Base-by-base conservation (phyloP, 768 basidiomycete genomes). In the Leccinellum rugosiceps region DNA sequence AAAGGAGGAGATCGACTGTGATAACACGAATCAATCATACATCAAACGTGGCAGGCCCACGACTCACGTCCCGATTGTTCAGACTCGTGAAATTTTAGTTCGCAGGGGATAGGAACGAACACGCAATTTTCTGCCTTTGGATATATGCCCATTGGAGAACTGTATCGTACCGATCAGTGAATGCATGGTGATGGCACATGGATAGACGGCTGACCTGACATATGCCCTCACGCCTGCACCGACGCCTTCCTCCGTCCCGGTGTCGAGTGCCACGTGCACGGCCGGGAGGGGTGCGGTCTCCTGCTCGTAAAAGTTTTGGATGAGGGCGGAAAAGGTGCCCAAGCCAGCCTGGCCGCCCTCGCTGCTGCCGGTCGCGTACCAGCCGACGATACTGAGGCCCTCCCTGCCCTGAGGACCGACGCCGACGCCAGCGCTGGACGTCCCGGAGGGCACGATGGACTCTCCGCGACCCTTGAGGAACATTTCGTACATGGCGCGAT, bases 281-380 rank as follows among this genome's bases (percentile, higher is more conserved):
- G 96, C 94, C 31, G 87, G 92, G 70, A 89, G 85, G 3, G 94
- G 91, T 0, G 84, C 79, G 6, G 92, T 93, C 74, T 98, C 94
- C 80, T 91, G 87, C 41, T 91, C 85, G 74, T 97, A 98, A 77
- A 97, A 97, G 75, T 95, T 94, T 80, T 98, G 96, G 69, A 98
- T 95, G 63, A 98, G 83, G 11, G 96, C 94, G 26, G 95, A 95
- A 76, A 94, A 95, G 7, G 92, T 92, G 76, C 95, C 95, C 56
- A 98, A 81, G 32, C 67, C 61, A 3, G 46, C 59, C 48, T 58
- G 62, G n/a, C 59, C 61, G 87, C 57, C 46, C 58, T 69, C 69
- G 53, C 59, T 62, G 85, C 91, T 88, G 57, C 92, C 91, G 1
- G 96, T 97, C 11, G 65, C 68, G 59, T 67, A 97, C 96, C 96